Evolutionary conservation across 768 basidiomycete genomes (phyloP), one percentile per base, ranked within the genome.

Genomic region (Hemileccinum impolitum): DNA sequence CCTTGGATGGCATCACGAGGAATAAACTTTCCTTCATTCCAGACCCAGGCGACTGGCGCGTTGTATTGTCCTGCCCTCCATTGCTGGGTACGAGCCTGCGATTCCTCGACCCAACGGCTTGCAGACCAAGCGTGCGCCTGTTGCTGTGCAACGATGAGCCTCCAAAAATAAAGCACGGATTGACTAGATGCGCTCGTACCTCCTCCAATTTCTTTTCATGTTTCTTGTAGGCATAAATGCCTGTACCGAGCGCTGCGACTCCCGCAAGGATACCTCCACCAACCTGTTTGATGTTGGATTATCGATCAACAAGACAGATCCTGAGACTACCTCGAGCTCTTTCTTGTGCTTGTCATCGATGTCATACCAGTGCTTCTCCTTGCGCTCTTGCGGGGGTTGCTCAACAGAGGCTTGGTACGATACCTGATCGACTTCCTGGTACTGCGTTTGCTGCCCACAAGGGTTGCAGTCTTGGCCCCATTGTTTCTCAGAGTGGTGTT

Each of bases 211-310:
- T 73, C 55, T 84, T 71, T 54, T 78, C 71, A 53, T 85, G 80
- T 2, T 77, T 52, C 48, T 84, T 81, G 66, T 72, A 81, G 3
- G 78, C 79, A 26, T 59, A 61, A 45, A 69, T 58, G 4, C 82
- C 85, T 8, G 64, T 82, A 46, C 72, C 83, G 15, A 83, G 40
- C 19, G 69, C 58, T 15, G 75, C 81, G n/a, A 70, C 61, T 0
- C 82, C 86, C 1, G 72, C 80, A 31, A 75, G 66, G 25, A 88
- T 45, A 19, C 82, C 86, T 17, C 82, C 87, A 17, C 81, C 87
- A 50, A 87, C 58, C 86, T 88, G 56, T 26, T 34, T 35, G 44
- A 37, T 31, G 52, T 53, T 23, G 48, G 43, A 48, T 47, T n/a
- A 45, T 39, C 18, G 3, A 43, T 30, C 6, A n/a, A 50, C 26